Percentiles rank a stretch among this genome's conserved stretches.
These are phyloP conservation scores for Pyrus betulifolia DNA, from an alignment of 306 rosid species.

Conservation along the genomic window DNA sequence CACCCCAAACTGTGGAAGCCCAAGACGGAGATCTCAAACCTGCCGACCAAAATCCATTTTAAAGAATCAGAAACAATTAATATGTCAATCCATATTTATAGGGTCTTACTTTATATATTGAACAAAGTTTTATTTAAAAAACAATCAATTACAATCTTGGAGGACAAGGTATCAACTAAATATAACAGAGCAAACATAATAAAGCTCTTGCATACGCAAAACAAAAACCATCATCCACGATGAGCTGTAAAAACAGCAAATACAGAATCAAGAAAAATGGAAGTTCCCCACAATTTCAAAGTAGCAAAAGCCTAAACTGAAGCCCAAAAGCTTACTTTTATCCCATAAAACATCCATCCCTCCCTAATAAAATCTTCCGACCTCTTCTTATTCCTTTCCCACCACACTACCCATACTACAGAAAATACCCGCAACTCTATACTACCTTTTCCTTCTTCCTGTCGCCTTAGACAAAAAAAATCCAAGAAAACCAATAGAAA, in stretches of 20 bases:
- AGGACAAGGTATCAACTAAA: background rate
- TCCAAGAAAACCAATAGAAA: background rate
- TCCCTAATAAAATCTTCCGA: background rate
- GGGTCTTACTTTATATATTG: background rate
- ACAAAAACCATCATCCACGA: background rate
- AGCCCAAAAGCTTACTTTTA: background rate
- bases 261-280: background rate
- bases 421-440: background rate
- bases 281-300: background rate
- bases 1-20: background rate
- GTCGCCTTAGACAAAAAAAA: background rate
- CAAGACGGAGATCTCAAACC: background rate
- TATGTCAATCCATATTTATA: background rate
- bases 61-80: background rate
- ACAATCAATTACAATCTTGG: background rate
- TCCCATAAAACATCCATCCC: background rate
- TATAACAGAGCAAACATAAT: background rate
- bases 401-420: background rate
- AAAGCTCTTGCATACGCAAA: background rate
- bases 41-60: background rate
- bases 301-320: background rate
- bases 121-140: background rate
- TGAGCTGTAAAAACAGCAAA: background rate
- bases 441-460: background rate
- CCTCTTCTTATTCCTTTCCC: background rate